Percentiles rank a stretch among this genome's conserved stretches.
Evolutionary conservation across 2,329 filamentous ascomycete species (phyloP).

Genomic region (Pyrenophora teres): DNA sequence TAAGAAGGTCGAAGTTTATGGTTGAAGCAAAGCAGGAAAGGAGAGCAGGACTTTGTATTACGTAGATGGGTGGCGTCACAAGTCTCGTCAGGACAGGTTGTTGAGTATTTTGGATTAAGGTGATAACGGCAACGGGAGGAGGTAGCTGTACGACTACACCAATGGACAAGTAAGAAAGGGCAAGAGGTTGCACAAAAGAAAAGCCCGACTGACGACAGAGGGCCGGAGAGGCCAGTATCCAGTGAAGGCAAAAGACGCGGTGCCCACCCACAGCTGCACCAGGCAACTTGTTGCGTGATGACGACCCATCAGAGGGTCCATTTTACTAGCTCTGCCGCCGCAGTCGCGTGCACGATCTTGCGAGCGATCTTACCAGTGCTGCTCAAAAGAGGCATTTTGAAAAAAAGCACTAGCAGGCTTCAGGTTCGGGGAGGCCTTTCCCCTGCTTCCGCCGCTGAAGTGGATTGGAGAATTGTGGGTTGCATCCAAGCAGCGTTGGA

Average conservation of each 20-base stretch:
- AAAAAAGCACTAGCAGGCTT: conserved; percentile 27
- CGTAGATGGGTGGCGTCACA: conserved; percentile 8
- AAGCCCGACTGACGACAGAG: conserved; percentile 22
- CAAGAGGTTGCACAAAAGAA: conserved; percentile 22
- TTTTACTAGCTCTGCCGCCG: conserved; percentile 46
- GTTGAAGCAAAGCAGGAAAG: conserved; percentile 3
- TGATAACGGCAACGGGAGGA: conserved; percentile 8
- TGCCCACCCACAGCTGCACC: conserved; percentile 19
- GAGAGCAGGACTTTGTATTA: conserved; percentile 4
- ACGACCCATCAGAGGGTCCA: conserved; percentile 29
- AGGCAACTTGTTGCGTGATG: conserved; percentile 29
- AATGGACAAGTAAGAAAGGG: conserved; percentile 14
- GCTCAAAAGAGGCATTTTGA: conserved; percentile 20
- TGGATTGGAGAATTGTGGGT: conserved; percentile 9
- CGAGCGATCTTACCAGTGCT: conserved; percentile 18
- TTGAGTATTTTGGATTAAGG: conserved; percentile 1
- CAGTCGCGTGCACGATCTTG: conserved; percentile 38
- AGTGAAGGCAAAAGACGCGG: conserved; percentile 17
- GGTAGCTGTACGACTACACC: conserved; percentile 18
- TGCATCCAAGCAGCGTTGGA: conserved; percentile 25
- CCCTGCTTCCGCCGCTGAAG: conserved; percentile 40
- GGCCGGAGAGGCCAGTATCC: conserved; percentile 18
- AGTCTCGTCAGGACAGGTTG: conserved; percentile 2
- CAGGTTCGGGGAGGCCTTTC: conserved; percentile 34
- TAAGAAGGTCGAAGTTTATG: conserved; percentile 1